A percentile compares a stretch with the other conserved stretches of the same genome.
Evolutionary conservation across 2,329 filamentous ascomycete genomes (phyloP).

Genomic region (Aspergillus sp.): DNA sequence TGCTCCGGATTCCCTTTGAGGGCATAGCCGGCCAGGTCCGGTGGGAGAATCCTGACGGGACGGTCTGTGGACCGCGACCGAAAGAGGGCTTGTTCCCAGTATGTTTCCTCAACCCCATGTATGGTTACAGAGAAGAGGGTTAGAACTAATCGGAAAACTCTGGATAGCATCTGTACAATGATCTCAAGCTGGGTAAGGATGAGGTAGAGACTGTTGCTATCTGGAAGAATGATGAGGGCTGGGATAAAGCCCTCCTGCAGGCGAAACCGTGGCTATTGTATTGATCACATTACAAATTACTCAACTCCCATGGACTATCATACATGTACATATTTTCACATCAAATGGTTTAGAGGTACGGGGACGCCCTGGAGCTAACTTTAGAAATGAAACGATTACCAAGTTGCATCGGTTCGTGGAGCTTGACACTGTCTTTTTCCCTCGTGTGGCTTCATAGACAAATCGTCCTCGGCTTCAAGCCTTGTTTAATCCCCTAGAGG

Average conservation of each 20-base stretch:
- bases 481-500: slow-evolving; percentile 35
- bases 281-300: slow-evolving; percentile 16
- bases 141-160: background rate
- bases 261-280: slow-evolving; percentile 41
- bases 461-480: background rate
- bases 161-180: slow-evolving; percentile 42
- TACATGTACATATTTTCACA: background rate
- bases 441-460: background rate
- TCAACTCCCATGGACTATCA: background rate
- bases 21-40: slow-evolving; percentile 31
- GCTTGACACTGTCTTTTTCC: background rate
- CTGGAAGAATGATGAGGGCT: slow-evolving; percentile 41
- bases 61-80: slow-evolving; percentile 38
- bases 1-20: slow-evolving; percentile 39
- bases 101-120: slow-evolving; percentile 15
- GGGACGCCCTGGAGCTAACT: background rate
- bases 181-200: slow-evolving; percentile 37
- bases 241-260: slow-evolving; percentile 37
- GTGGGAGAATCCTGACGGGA: slow-evolving; percentile 43
- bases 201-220: slow-evolving; percentile 41
- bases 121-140: background rate
- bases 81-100: slow-evolving; percentile 44
- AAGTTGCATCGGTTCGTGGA: background rate
- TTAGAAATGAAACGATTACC: background rate
- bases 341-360: background rate